phyloP scores from a whole-genome alignment of 441 rosid species.

The Arabidopsis lyrata region DNA sequence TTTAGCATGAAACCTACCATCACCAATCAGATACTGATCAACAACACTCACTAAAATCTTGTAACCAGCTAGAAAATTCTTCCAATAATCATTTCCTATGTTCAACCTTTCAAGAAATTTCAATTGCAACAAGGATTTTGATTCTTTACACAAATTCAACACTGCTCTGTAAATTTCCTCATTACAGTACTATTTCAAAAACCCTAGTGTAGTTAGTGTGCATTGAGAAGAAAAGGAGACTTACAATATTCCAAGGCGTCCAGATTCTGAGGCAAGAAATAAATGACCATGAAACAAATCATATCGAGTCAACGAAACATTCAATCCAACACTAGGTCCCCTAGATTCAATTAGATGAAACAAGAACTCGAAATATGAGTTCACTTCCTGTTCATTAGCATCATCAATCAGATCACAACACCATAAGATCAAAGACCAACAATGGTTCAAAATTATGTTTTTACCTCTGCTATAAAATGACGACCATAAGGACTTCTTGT shows the following conservation, averaged over 20 bases:
- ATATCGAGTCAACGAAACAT: slow-evolving; percentile 66
- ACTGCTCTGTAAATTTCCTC: no score
- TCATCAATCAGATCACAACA: slow-evolving; percentile 17
- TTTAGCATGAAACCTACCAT: slow-evolving; percentile 86
- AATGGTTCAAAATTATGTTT: neutral
- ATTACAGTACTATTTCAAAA: slow-evolving; percentile 11
- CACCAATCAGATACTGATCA: slow-evolving; percentile 9
- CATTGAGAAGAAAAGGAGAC: slow-evolving; percentile 34
- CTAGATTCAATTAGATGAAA: slow-evolving; percentile 77
- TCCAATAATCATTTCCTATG: neutral
- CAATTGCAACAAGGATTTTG: slow-evolving; percentile 16
- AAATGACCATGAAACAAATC: slow-evolving; percentile 92
- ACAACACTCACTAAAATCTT: no score
- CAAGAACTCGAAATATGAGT: slow-evolving; percentile 68
- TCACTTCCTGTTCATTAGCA: slow-evolving; percentile 64
- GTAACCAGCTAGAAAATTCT: no score
- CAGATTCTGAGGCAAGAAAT: slow-evolving; percentile 63
- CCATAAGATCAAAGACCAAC: neutral
- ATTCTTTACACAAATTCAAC: no score
- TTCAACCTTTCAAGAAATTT: neutral
- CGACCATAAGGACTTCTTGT: slow-evolving; percentile 84
- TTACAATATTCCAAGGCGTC: slow-evolving; percentile 85
- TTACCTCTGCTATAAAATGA: slow-evolving; percentile 72
- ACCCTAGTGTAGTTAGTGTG: neutral
- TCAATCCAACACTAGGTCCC: slow-evolving; percentile 67